Base-by-base conservation (phyloP, 2,329 filamentous ascomycete genomes). In the Paramyrothecium sp. region DNA sequence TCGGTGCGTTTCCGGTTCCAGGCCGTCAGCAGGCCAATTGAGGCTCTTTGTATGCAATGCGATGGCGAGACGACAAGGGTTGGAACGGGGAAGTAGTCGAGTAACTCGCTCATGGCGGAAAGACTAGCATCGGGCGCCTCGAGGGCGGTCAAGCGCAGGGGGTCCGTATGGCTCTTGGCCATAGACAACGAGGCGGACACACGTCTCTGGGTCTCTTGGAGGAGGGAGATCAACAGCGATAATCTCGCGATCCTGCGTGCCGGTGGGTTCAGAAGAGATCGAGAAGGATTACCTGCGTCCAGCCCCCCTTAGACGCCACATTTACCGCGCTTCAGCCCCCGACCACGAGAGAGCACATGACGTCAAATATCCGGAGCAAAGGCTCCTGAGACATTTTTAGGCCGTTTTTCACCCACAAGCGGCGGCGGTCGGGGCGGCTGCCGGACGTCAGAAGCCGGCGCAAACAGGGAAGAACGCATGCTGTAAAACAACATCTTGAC, bases 31-130 rank as follows among this genome's bases (percentile, higher is more conserved):
- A 73, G 63, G 38, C 69, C 65, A 17, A 55, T 52, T 7, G 72
- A 74, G 21, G 62, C 69, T 3, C 63, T 65, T 33, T 63, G 61
- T 53, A 75, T 70, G 55, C 63, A 62, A 54, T 67, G 67, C 10
- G 64, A 55, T 2, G 70, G 69, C 10, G 70, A 69, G 3, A 75
- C 60, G 51, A 71, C 51, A 38, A 71, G 61, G 3, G 66, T 63
- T 3, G 71, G 67, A 17, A 72, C 62, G 5, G 72, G 72, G 1
- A 67, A 67, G 20, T 67, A 58, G 54, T 70, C 65, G 54, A 72
- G 64, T 34, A 72, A 54, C 38, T 65, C 61, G 56, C 59, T 58
- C n/a, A 69, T 44, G 51, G 52, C 30, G 26, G 5, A 30, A 10
- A 30, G 5, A 16, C 38, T 44, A 12, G 38, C 38, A 19, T 44